A percentile compares a stretch with the other conserved stretches of the same genome.
Evolutionary conservation across 495 filamentous ascomycete species (phyloP).

Genomic region (Barbatosphaeria neglecta): DNA sequence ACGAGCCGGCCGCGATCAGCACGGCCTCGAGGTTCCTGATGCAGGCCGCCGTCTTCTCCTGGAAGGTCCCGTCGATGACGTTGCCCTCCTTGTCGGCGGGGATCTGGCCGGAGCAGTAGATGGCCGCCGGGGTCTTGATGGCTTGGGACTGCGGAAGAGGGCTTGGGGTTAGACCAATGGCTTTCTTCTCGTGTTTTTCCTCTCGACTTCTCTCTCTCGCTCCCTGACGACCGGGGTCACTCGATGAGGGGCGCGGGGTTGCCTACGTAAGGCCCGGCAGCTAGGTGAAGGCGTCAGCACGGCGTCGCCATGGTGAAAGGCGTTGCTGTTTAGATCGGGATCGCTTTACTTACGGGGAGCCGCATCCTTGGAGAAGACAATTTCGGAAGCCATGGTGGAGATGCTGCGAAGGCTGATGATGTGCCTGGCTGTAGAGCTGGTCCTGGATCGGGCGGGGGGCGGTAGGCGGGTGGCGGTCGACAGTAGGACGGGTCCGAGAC

Average conservation of each 20-base stretch:
- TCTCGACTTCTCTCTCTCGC: not conserved
- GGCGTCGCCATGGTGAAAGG: not conserved
- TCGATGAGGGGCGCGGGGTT: too few species aligned
- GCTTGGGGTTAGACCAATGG: too few species aligned
- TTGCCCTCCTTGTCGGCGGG: slow-evolving; percentile 66
- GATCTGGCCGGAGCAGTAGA: slow-evolving; percentile 92
- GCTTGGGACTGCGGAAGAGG: slow-evolving; percentile 78
- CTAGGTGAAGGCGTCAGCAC: slow-evolving; percentile 17
- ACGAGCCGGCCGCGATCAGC: slow-evolving; percentile 64
- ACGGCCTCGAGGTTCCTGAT: slow-evolving; percentile 70
- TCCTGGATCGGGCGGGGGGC: not conserved
- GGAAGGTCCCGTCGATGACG: slow-evolving; percentile 64
- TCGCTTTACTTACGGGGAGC: slow-evolving; percentile 39
- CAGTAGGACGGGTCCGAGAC: not conserved
- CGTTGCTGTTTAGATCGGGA: not conserved
- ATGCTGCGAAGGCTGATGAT: slow-evolving; percentile 21
- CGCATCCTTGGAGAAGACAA: slow-evolving; percentile 41
- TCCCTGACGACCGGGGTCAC: too few species aligned
- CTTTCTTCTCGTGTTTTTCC: too few species aligned
- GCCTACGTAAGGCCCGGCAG: slow-evolving; percentile 46
- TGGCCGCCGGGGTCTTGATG: slow-evolving; percentile 65
- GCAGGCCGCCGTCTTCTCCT: slow-evolving; percentile 62
- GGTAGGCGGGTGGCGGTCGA: not conserved
- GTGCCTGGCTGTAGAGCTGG: not conserved
- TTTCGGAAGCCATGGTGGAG: slow-evolving; percentile 33